Base-by-base conservation (phyloP, 1,139 yeast genomes). In the Scheffersomyces titani region DNA sequence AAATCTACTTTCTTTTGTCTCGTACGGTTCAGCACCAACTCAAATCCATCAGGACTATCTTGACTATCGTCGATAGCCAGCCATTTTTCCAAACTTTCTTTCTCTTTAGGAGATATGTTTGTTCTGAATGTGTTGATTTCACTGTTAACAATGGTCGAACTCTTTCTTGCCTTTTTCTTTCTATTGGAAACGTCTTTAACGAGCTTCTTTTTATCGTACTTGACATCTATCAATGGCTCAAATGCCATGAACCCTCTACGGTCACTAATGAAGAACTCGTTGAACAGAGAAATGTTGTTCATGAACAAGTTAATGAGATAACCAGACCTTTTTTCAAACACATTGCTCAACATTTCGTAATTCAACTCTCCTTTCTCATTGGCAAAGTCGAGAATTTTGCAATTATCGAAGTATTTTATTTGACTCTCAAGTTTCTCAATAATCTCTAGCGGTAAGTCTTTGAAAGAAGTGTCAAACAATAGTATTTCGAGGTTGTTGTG, bases 401-500 rank as follows among this genome's bases (percentile, higher is more conserved):
- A 76, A 45, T 62, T 61, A 48, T 70, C 69, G 49, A 78, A 71
- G 47, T 70, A 62, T 9, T 55, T 57, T 4, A 78, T 57, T 48
- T 71, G 72, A 3, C 54, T 53, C 54, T 80, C 83, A 9, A 80
- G 58, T 54, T 67, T 68, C 5, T 55, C 44, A 51, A 78, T 52
- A 13, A 75, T 50, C 0, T 72, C 75, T 6, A 62, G 57, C 2
- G 77, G 72, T 19, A 78, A 62, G 6, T 70, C 75, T 20, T 63
- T 59, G 54, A 78, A 68, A 2, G 68, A 52, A 2, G 70, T 64
- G 62, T 89, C 90, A 58, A 86, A 82, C 51, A 92, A 73, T 22
- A 90, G 68, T 5, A 85, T 69, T 48, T 88, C 92, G 59, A 90
- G 71, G 65, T 92, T 91, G 61, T 84, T 81, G 62, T 83, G 86